Evolutionary conservation across 768 basidiomycete species (phyloP).

Genomic region (Pholiota microspora): DNA sequence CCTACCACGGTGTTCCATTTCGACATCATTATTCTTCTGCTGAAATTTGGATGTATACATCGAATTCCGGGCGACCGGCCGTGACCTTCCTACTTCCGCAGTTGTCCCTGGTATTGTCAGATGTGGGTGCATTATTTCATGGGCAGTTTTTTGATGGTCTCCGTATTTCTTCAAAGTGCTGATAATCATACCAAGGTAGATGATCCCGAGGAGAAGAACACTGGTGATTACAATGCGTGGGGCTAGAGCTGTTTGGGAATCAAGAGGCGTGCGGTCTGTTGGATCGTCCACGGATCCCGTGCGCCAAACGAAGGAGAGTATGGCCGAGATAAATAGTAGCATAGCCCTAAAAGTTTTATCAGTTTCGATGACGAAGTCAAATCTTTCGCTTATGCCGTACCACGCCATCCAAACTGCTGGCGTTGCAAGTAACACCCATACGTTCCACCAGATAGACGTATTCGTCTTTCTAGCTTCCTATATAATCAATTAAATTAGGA

Average conservation of each 20-base stretch:
- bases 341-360: constrained; percentile 47
- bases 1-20: constrained; percentile 26
- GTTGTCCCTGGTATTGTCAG: neutral
- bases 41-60: neutral
- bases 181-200: constrained; percentile 63
- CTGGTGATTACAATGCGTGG: constrained; percentile 55
- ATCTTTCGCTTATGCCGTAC: constrained; percentile 25
- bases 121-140: neutral
- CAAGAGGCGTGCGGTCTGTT: constrained; percentile 32
- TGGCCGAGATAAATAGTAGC: constrained; percentile 59
- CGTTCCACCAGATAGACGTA: constrained; percentile 34
- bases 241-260: constrained; percentile 38
- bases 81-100: neutral
- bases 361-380: neutral
- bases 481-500: neutral
- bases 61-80: neutral
- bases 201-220: constrained; percentile 53
- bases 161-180: constrained; percentile 63
- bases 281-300: constrained; percentile 50
- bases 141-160: constrained; percentile 12
- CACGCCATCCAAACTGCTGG: constrained; percentile 73
- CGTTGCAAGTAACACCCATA: constrained; percentile 39
- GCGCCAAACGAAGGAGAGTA: constrained; percentile 72
- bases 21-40: constrained; percentile 13
- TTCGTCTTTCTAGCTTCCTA: constrained; percentile 55